Conservation (phyloP, 1,139 yeast genomes). For the Kluyveromyces sp. region DNA sequence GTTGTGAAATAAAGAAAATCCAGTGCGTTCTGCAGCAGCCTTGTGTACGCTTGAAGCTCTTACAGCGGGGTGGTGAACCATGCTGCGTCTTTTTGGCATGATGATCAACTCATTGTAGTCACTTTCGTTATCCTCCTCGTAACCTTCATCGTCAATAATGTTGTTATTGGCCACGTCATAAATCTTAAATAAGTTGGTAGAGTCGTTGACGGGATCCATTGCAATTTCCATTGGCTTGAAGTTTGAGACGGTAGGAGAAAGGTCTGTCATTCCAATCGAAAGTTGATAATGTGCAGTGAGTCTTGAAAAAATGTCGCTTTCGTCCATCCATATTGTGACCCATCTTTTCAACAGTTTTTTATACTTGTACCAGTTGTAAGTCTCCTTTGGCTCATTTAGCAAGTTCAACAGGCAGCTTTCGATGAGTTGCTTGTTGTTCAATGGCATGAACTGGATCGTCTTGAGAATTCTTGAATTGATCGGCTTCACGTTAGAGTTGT, state of each 20-base stretch:
- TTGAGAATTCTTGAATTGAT: constrained; percentile 22
- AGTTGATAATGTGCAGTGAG: constrained; percentile 5
- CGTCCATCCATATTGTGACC: constrained; percentile 22
- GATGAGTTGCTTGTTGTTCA: constrained; percentile 23
- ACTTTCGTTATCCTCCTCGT: constrained; percentile 30
- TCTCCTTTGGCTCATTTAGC: constrained; percentile 11
- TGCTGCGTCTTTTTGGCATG: constrained; percentile 34
- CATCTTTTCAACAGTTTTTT: constrained; percentile 24
- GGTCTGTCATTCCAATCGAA: constrained; percentile 6
- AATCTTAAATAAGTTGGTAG: constrained; percentile 2
- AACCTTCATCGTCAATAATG: constrained; percentile 26
- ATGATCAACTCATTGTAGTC: constrained; percentile 16
- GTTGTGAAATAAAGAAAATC: constrained; percentile 10
- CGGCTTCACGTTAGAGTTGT: constrained; percentile 13
- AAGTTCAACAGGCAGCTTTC: constrained; percentile 21
- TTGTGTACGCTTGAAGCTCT: constrained; percentile 16
- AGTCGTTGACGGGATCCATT: neutral
- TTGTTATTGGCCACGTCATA: constrained; percentile 4
- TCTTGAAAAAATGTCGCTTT: constrained; percentile 2
- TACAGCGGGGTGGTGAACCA: constrained; percentile 27
- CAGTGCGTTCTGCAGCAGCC: constrained; percentile 13
- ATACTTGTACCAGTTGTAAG: constrained; percentile 21
- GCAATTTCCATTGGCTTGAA: constrained; percentile 5
- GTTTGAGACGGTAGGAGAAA: constrained; percentile 5
- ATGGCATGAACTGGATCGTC: constrained; percentile 25